phyloP scores from a whole-genome alignment of 495 filamentous ascomycete genomes.

The Terfezia boudieri region DNA sequence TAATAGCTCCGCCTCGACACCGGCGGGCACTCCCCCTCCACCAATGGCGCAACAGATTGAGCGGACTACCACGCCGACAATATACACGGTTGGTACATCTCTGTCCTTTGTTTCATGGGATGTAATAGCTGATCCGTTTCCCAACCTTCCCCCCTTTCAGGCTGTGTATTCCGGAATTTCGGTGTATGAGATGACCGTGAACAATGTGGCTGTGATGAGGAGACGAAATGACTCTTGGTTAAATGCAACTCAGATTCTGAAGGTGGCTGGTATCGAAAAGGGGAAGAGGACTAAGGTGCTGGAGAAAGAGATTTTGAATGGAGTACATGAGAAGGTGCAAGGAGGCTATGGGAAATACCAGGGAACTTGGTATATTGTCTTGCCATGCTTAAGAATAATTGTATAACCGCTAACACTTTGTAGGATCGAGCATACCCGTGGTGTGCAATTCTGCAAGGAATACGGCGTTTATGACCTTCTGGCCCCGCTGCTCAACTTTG shows the following conservation, averaged over 20 bases:
- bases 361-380: constrained; percentile 49
- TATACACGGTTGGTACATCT: constrained; percentile 10
- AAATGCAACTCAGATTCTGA: constrained; percentile 86
- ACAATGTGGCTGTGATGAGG: constrained; percentile 79
- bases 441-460: constrained; percentile 75
- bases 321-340: constrained; percentile 94
- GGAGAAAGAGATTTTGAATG: constrained; percentile 88
- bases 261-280: constrained; percentile 90
- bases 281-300: constrained; percentile 91
- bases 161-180: constrained; percentile 85
- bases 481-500: constrained; percentile 40
- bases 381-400: not conserved
- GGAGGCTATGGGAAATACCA: constrained; percentile 98
- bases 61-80: constrained; percentile 15
- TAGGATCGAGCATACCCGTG: constrained; percentile 61
- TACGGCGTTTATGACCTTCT: constrained; percentile 83
- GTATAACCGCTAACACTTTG: constrained; percentile 6
- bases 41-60: constrained; percentile 19
- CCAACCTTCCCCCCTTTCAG: constrained; percentile 23
- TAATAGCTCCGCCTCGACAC: constrained; percentile 31
- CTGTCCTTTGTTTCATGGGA: not conserved
- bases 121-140: constrained; percentile 7
- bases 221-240: constrained; percentile 78
- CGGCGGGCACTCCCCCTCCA: constrained; percentile 29
- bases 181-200: constrained; percentile 96